These are phyloP conservation scores for Antitrichia curtipendula DNA, from an alignment of 225 moss, liverwort and hornwort genomes.

Conservation along the genomic window DNA sequence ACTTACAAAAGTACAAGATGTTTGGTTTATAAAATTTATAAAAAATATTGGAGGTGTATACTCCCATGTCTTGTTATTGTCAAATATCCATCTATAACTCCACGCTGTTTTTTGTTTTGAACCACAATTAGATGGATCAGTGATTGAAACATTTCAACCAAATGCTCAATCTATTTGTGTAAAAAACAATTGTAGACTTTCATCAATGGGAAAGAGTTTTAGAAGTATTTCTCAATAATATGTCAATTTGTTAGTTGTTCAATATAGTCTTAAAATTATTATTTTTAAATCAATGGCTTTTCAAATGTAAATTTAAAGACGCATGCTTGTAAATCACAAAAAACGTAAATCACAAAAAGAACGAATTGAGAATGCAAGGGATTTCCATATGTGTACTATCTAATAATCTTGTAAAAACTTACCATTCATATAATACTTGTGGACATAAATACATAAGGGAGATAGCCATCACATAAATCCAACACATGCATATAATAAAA, in stretches of 20 bases:
- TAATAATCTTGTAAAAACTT: background rate
- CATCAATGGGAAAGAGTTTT: background rate
- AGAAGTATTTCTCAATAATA: background rate
- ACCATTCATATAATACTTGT: background rate
- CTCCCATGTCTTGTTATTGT: constrained; percentile 6
- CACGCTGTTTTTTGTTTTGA: constrained; percentile 27
- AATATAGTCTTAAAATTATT: background rate
- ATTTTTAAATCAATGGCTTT: background rate
- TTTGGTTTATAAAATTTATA: constrained; percentile 11
- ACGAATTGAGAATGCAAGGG: background rate
- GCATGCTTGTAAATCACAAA: background rate
- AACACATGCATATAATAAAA: background rate
- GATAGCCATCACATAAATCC: background rate
- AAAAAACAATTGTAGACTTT: background rate
- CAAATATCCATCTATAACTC: background rate
- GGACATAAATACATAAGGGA: background rate
- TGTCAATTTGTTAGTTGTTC: background rate
- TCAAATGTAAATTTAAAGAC: background rate
- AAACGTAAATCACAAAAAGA: no score
- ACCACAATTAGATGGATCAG: constrained; percentile 15
- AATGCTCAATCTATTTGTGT: background rate
- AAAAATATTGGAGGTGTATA: constrained; percentile 8
- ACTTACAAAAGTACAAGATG: constrained; percentile 25
- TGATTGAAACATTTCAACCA: background rate
- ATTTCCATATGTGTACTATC: background rate